A percentile compares a stretch with the other conserved stretches of the same genome.
phyloP scores from a whole-genome alignment of 169 alveolate genomes.

The Plasmodium gonderi region DNA sequence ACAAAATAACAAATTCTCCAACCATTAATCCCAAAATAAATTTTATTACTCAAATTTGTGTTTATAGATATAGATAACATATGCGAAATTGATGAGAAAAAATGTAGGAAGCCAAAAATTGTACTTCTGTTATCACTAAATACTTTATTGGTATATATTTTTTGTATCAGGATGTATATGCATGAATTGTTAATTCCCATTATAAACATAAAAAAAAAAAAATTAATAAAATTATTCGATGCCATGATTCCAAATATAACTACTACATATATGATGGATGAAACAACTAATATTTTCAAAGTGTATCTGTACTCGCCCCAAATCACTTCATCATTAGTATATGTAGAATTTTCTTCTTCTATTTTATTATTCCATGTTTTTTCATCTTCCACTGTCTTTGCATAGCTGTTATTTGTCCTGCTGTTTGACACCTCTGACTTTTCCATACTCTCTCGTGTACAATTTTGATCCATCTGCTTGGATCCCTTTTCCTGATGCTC shows the following conservation, averaged over 20 bases:
- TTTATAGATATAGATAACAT: slow-evolving; percentile 55
- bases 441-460: neutral
- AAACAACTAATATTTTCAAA: slow-evolving; percentile 2
- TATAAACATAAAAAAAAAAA: slow-evolving; percentile 49
- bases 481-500: neutral
- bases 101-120: slow-evolving; percentile 62
- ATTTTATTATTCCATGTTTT: neutral
- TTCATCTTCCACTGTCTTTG: neutral
- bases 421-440: too few species aligned
- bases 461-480: neutral
- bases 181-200: slow-evolving; percentile 68
- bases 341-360: neutral
- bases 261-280: slow-evolving; percentile 33
- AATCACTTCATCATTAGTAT: slow-evolving; percentile 19
- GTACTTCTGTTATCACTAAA: slow-evolving; percentile 65
- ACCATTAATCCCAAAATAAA: slow-evolving; percentile 41
- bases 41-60: slow-evolving; percentile 52
- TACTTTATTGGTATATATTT: slow-evolving; percentile 57
- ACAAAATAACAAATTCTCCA: slow-evolving; percentile 68
- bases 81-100: slow-evolving; percentile 58
- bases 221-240: slow-evolving; percentile 15
- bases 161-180: slow-evolving; percentile 58
- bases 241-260: slow-evolving; percentile 48
- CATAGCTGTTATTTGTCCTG: neutral
- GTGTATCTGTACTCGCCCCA: slow-evolving; percentile 33